Evolutionary conservation across 1,284 basidiomycete genomes (phyloP), one percentile per base, ranked within the genome.

Genomic region (Ceratobasidium sp.): DNA sequence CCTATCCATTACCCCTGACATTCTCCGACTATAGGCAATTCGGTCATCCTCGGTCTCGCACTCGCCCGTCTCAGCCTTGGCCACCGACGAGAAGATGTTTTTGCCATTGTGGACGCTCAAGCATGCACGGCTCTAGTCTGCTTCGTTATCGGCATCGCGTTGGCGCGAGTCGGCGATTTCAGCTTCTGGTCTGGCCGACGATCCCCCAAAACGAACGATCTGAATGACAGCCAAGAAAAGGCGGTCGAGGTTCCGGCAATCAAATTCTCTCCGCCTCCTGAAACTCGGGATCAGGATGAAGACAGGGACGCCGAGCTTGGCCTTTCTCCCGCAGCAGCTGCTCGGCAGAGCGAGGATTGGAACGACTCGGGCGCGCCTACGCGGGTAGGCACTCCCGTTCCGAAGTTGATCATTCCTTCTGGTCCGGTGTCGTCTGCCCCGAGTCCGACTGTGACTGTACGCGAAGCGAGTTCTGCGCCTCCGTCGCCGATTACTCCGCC

Each of bases 51-150:
- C 28, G 71, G 71, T 7, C 46, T 74, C 6, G 59, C 71, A 20
- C 71, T 74, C 33, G 6, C 71, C 26, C 71, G 71, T n/a, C 40
- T 74, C 5, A 15, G 15, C 15, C 71, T 74, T 42, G 71, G 71
- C 5, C 59, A 65, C 1, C 59, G 71, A n/a, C 59, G 71, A 38
- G 71, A 74, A 46, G 61, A 62, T 13, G 46, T 59, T 0, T 74
- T 74, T 65, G 71, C 71, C 2, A 74, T 61, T 17, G 59, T 52
- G 17, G 71, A 74, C 50, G 59, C 59, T 33, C 71, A 74, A 42
- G 71, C 71, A 6, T 33, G 42, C 4, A 74, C 61, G 12, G 71
- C 71, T 2, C 61, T 74, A 10, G 61, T 74, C 3, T 64, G 59
- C 48, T 74, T 74, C 46, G 61, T 64, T 1, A 52, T 74, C 46